Evolutionary conservation across 2,329 filamentous ascomycete genomes (phyloP), one percentile per base, ranked within the genome.

Genomic region (Cladophialophora bantiana): DNA sequence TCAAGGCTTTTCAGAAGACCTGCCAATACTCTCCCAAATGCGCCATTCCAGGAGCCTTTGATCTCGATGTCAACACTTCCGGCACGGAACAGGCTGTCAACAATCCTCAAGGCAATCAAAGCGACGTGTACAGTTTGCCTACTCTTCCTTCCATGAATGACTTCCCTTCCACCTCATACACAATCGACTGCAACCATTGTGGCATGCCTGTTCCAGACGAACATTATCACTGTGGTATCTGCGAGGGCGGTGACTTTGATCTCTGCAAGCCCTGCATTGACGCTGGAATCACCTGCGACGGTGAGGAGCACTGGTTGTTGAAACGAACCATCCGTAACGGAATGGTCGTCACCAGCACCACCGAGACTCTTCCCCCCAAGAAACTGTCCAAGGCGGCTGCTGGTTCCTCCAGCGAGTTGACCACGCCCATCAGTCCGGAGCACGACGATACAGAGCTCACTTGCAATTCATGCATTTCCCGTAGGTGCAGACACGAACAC

Each of bases 201-300:
- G 90, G 93, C 72, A 84, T 83, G 68, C 87, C 89, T 50, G 93
- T 97, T 74, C 86, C 90, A 34, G 89, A 93, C 73, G 86, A 88
- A 59, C 94, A 99, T 80, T 99, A 92, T 79, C 95, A 99, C 81
- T 99, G 96, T 83, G 91, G 91, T 71, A 92, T 91, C 65, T 99
- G 95, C 77, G 93, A 98, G 71, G 88, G 90, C 65, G 95, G 94
- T 48, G 95, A 99, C 78, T 99, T 94, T 75, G 95, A 99, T 76
- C 86, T 99, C 35, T 99, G 96, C 83, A 85, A 89, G 70, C 79
- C 83, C 5, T 99, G 95, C 75, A 88, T 97, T 56, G 85, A 89
- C 58, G 82, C 84, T 50, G 94, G 94, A 70, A 84, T 90, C 65
- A 86, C 91, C 48, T 99, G 96, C 82, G 86, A 89, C 69, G 89